These are phyloP conservation scores for Termitomyces sp. DNA, from an alignment of 768 basidiomycete species.

Conservation along the genomic window DNA sequence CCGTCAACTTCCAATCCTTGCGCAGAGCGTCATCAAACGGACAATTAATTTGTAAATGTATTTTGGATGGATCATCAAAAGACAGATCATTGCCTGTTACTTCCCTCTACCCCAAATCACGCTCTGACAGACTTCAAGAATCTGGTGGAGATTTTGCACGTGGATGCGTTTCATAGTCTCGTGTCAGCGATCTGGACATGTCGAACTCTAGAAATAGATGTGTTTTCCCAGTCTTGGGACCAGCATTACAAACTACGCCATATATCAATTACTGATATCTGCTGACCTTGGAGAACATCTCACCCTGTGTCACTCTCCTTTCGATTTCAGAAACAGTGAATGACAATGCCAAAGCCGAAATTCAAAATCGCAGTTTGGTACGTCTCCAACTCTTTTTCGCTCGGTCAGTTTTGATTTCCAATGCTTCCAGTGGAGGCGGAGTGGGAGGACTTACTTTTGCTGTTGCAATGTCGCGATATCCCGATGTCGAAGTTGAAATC, in stretches of 20 bases:
- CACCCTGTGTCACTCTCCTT: too few relatives aligned
- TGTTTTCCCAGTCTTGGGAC: background rate
- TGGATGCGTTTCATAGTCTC: background rate
- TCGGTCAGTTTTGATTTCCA: background rate
- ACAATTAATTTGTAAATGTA: background rate
- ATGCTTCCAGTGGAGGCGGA: constrained; percentile 11
- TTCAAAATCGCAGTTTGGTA: constrained; percentile 9
- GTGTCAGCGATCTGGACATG: background rate
- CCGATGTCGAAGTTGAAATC: constrained; percentile 11
- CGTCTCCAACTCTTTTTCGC: background rate
- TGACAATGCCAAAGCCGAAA: constrained; percentile 1
- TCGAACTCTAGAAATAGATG: background rate
- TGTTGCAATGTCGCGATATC: constrained; percentile 10
- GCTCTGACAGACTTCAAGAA: background rate
- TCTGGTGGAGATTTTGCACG: background rate
- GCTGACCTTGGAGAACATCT: background rate
- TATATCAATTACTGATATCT: background rate
- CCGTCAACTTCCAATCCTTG: background rate
- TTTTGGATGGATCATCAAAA: background rate
- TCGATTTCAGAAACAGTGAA: background rate
- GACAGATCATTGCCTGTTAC: background rate
- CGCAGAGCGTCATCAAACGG: background rate
- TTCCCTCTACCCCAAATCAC: background rate
- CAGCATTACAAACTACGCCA: background rate
- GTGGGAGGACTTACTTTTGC: constrained; percentile 15